These are phyloP conservation scores for Chionographis japonica DNA, from an alignment of 106 monocot species.

Conservation along the genomic window DNA sequence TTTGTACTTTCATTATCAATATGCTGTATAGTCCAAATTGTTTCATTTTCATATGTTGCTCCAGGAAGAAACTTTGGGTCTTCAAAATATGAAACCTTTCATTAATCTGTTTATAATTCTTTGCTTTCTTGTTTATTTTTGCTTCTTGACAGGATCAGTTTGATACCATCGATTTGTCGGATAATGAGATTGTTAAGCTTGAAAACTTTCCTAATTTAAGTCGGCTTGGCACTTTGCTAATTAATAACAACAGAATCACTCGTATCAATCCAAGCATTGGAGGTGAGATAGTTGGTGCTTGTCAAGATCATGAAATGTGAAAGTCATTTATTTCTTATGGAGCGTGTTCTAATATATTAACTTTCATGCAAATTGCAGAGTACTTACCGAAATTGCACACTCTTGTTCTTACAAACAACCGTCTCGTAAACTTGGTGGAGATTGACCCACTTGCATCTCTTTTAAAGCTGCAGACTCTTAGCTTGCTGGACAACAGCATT, in stretches of 20 bases:
- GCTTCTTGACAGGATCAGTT: slow-evolving; percentile 74
- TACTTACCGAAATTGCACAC: slow-evolving; percentile 91
- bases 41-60: no score
- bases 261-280: slow-evolving; percentile 93
- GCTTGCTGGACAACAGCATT: slow-evolving; percentile 89
- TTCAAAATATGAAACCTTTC: neutral
- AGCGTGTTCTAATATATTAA: neutral
- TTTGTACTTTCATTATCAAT: neutral
- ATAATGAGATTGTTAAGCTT: slow-evolving; percentile 98
- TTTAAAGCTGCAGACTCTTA: slow-evolving; percentile 77
- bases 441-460: slow-evolving; percentile 95
- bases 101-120: neutral
- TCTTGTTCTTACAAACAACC: slow-evolving; percentile 89
- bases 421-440: slow-evolving; percentile 90
- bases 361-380: slow-evolving; percentile 32
- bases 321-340: neutral
- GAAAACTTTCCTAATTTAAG: slow-evolving; percentile 85
- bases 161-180: slow-evolving; percentile 89
- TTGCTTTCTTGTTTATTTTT: slow-evolving; percentile 7
- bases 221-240: slow-evolving; percentile 82
- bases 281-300: slow-evolving; percentile 32
- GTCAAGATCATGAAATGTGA: neutral
- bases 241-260: slow-evolving; percentile 96
- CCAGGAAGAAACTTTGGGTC: no score
- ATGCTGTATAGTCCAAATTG: neutral